phyloP scores from a whole-genome alignment of 2,329 filamentous ascomycete species.

The Penicillium psychrosexuale region DNA sequence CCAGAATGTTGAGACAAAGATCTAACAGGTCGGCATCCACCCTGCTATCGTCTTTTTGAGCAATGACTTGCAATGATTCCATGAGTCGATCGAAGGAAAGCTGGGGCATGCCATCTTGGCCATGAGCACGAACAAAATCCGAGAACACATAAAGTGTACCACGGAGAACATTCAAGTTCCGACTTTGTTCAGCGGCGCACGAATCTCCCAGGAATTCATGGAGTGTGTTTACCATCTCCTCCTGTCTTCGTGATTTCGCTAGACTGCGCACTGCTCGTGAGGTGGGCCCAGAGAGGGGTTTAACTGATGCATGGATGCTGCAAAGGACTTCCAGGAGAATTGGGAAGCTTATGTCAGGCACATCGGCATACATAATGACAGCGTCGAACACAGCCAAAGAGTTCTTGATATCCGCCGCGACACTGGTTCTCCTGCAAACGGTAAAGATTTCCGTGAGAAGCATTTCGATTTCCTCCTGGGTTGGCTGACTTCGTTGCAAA shows the following conservation, averaged over 20 bases:
- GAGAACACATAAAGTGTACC: conserved; percentile 42
- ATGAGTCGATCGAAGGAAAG: conserved; percentile 39
- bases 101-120: conserved; percentile 38
- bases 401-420: conserved; percentile 43
- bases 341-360: conserved; percentile 39
- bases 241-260: conserved; percentile 39
- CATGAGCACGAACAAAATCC: conserved; percentile 40
- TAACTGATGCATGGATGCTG: conserved; percentile 46
- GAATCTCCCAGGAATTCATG: conserved; percentile 37
- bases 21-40: conserved; percentile 42
- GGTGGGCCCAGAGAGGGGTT: conserved; percentile 42
- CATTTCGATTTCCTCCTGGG: conserved; percentile 35
- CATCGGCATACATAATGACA: conserved; percentile 41
- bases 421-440: conserved; percentile 42
- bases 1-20: conserved; percentile 40
- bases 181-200: conserved; percentile 29
- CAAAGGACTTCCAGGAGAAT: conserved; percentile 42
- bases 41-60: conserved; percentile 37
- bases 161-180: conserved; percentile 41
- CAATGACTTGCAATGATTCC: conserved; percentile 34
- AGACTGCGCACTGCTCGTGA: conserved; percentile 43
- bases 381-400: conserved; percentile 42
- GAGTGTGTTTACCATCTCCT: conserved; percentile 40
- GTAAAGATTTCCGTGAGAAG: conserved; percentile 38
- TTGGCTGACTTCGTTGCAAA: conserved; percentile 39